Base-by-base conservation (phyloP, 1,284 basidiomycete species). In the Melanopsichium pennsylvanicum region DNA sequence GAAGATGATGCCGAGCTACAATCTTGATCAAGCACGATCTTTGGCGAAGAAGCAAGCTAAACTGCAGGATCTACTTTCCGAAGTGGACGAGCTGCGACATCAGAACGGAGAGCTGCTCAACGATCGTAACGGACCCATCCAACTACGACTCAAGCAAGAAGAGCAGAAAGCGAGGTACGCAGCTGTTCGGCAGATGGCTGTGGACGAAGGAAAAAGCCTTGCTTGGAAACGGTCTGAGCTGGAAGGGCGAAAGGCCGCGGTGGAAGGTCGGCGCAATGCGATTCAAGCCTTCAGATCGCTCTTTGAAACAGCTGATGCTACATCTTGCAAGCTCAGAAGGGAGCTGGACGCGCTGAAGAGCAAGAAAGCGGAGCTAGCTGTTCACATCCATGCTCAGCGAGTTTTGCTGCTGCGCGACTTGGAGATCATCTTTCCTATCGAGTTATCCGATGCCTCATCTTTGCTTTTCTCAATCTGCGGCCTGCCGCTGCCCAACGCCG, bases 351-450 rank as follows among this genome's bases (percentile, higher is more conserved):
- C 21, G 31, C 44, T 62, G 18, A 51, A 22, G 26, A 18, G 8
- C 10, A 16, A 32, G 6, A 50, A 42, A 32, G 44, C 40, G 13
- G 22, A 52, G 3, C 16, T 54, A 2, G 39, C 48, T 2, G 21
- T 64, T 10, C 29, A 37, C 8, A 33, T 74, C 5, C 60, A 74
- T 37, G 18, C 34, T 5, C 49, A 62, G 21, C 72, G 74, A 6
- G 64, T 63, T 1, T 50, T 50, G 9, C 49, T 81, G 29, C 50
- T 80, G 4, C 70, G 67, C 3, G 66, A 66, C 5, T 62, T 81
- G 15, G 78, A 80, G 33, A 39, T 49, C 11, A 75, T 81, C 52
- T 81, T 72, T 33, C 79, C 78, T 12, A 76, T 81, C 60, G 70
- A 80, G 27, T 48, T 80, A 12, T 64, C 63, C 16, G 70, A 74